A percentile compares a stretch with the other conserved stretches of the same genome.
Conservation (phyloP, 345 rosid genomes). For the Pistacia vera region DNA sequence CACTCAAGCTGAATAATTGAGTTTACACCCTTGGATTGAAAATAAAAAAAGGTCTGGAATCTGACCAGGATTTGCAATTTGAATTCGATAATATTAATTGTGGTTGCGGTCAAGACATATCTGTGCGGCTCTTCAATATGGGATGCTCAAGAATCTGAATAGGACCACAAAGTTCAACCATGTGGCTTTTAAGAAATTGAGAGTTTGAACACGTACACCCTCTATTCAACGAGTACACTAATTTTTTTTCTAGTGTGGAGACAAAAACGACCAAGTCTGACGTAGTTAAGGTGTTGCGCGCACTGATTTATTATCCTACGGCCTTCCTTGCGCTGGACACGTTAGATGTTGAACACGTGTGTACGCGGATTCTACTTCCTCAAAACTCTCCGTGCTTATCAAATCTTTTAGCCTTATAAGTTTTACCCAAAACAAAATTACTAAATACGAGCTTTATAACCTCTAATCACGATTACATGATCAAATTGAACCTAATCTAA, state of each 20-base stretch:
- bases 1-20: background rate
- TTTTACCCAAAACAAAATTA: too few relatives aligned
- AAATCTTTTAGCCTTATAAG: too few relatives aligned
- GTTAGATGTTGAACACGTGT: background rate
- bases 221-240: too few relatives aligned
- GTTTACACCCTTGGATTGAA: constrained; percentile 14
- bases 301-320: background rate
- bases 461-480: too few relatives aligned
- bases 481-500: too few relatives aligned
- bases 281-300: background rate
- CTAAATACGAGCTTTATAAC: too few relatives aligned
- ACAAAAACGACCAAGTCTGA: constrained; percentile 4
- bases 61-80: background rate
- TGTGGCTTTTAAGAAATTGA: constrained; percentile 14
- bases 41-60: background rate
- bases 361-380: background rate
- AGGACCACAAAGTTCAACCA: background rate
- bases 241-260: background rate
- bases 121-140: too few relatives aligned
- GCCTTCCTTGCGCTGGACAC: background rate
- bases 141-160: background rate
- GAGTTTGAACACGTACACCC: background rate
- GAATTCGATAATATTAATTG: background rate
- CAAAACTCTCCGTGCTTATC: background rate
- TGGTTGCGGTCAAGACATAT: background rate